Conservation (phyloP, 2,329 filamentous ascomycete genomes). For the Paraphaeosphaeria minitans region DNA sequence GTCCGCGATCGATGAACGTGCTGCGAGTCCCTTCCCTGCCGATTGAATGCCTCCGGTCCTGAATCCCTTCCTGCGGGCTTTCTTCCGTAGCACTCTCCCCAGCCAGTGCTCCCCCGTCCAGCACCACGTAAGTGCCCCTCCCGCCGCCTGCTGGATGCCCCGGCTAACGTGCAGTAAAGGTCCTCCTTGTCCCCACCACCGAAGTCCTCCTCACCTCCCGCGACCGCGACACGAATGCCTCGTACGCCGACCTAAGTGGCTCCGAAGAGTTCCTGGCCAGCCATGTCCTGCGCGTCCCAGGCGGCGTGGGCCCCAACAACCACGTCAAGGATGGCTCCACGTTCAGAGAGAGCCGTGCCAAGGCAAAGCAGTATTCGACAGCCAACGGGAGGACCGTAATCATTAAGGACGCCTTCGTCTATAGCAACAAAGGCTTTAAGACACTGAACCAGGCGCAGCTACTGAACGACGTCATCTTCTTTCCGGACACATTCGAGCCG, state of each 20-base stretch:
- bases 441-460: constrained; percentile 86
- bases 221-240: constrained; percentile 81
- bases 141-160: constrained; percentile 11
- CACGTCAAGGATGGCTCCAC: constrained; percentile 57
- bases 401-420: constrained; percentile 89
- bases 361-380: constrained; percentile 92
- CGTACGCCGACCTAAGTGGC: constrained; percentile 78
- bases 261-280: constrained; percentile 96
- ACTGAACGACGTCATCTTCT: constrained; percentile 82
- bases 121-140: constrained; percentile 68
- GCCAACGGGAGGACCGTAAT: constrained; percentile 92
- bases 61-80: constrained; percentile 98
- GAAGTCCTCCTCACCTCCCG: constrained; percentile 86
- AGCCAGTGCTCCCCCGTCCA: constrained; percentile 89
- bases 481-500: constrained; percentile 84
- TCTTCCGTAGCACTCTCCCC: constrained; percentile 94
- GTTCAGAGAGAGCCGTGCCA: constrained; percentile 84
- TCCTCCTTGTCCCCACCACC: constrained; percentile 91
- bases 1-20: constrained; percentile 25
- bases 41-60: constrained; percentile 88
- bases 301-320: constrained; percentile 52
- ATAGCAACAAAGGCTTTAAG: constrained; percentile 98
- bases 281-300: constrained; percentile 88
- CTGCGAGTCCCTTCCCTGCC: constrained; percentile 35
- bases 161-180: constrained; percentile 43